Conservation (phyloP, 345 rosid species). For the Chamaenerion angustifolium region DNA sequence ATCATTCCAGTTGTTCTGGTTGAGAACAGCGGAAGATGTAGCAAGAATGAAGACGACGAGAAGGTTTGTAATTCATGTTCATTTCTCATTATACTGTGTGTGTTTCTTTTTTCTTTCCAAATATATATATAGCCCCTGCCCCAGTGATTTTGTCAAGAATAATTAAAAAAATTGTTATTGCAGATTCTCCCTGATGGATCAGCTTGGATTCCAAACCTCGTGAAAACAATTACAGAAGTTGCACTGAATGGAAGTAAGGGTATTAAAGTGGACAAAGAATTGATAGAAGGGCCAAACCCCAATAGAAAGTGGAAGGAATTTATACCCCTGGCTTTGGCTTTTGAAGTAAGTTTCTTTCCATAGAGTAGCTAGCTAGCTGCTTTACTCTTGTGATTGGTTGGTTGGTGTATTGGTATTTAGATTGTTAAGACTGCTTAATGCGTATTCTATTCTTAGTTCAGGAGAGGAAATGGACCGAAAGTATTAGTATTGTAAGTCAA, state of each 20-base stretch:
- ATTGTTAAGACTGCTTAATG: neutral
- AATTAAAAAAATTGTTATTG: too few relatives aligned
- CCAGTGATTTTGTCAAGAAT: neutral
- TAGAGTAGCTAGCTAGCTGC: too few relatives aligned
- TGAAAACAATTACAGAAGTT: constrained; percentile 28
- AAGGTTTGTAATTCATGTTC: constrained; percentile 23
- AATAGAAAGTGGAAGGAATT: constrained; percentile 31
- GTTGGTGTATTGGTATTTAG: too few relatives aligned
- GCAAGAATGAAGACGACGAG: constrained; percentile 43
- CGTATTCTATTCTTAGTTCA: too few relatives aligned
- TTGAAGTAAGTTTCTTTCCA: constrained; percentile 26
- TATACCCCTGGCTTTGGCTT: constrained; percentile 30
- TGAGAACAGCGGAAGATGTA: constrained; percentile 53
- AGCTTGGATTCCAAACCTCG: constrained; percentile 38
- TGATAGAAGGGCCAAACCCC: constrained; percentile 43
- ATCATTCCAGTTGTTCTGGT: constrained; percentile 33
- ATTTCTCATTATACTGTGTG: neutral
- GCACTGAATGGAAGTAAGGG: constrained; percentile 26
- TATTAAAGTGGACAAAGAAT: constrained; percentile 36
- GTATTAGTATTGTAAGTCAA: too few relatives aligned
- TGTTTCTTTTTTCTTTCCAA: too few relatives aligned
- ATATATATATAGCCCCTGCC: too few relatives aligned
- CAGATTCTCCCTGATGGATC: constrained; percentile 44
- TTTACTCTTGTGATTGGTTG: too few relatives aligned
- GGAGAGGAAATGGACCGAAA: too few relatives aligned